Base-by-base conservation (phyloP, 306 rosid genomes). In the Delonix regia region DNA sequence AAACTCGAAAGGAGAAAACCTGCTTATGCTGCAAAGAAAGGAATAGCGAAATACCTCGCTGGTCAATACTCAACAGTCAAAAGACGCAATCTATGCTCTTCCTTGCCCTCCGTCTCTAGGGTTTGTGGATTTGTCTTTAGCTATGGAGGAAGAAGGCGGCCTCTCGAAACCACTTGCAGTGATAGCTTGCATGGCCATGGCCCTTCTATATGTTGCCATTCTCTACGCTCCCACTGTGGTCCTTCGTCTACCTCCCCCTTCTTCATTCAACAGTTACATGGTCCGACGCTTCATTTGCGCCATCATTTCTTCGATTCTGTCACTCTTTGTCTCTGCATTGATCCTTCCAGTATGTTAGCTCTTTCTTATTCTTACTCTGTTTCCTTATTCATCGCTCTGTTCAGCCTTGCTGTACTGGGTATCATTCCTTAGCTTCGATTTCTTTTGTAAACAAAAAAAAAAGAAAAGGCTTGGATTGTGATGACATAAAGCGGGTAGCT, bases 261-360 rank as follows among this genome's bases (percentile, higher is more conserved):
- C 97, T 39, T 91, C 98, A 36, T 75, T 82, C 81, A 73, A 86
- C 47, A 71, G 34, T 79, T 91, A 80, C 87, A 60, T 89, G 89
- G 67, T 89, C 76, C 90, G 96, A 30, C 95, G 98, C n/a, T 95
- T 91, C 91, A 33, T 87, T 1, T 89, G 98, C 82, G 94, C 97
- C 73, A 41, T 81, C 69, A 67, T 91, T 80, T 91, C 98, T 8
- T 86, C 96, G 25, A 21, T 86, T 56, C 52, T 87, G 82, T 93
- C 98, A 10, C 81, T 93, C 71, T 56, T 81, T 73, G 15, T 86
- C 81, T 75, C 88, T 7, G 77, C 82, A 25, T 67, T 93, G 60
- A 81, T 93, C 41, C 91, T 93, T 38, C 96, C 93, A 11, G 97
- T 95, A 89, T 71, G 93, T 71, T 61, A 21, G 73, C 63, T 27